phyloP scores from a whole-genome alignment of 2,329 filamentous ascomycete species.

The Aspergillus melleus region DNA sequence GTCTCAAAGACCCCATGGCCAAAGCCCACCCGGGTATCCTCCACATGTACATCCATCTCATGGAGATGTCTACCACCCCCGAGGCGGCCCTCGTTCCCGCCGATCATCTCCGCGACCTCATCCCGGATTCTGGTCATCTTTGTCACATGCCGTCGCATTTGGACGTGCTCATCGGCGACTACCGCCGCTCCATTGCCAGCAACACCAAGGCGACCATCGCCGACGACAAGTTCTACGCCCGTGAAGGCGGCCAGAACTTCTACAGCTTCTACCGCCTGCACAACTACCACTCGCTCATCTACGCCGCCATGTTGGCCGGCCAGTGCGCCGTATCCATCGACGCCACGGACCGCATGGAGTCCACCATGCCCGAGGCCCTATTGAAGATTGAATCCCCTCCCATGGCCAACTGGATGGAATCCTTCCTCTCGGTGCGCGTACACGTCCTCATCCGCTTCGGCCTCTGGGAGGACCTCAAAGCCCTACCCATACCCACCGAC shows the following conservation, averaged over 20 bases:
- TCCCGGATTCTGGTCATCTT: conserved; percentile 68
- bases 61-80: conserved; percentile 70
- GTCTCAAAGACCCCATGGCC: conserved; percentile 50
- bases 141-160: conserved; percentile 76
- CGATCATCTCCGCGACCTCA: conserved; percentile 60
- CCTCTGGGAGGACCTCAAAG: conserved; percentile 64
- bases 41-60: conserved; percentile 73
- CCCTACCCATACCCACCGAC: conserved; percentile 57
- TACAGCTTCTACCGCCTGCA: conserved; percentile 73
- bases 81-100: conserved; percentile 62
- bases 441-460: conserved; percentile 73
- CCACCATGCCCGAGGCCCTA: conserved; percentile 57
- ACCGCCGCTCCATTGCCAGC: conserved; percentile 62
- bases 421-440: conserved; percentile 63
- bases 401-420: conserved; percentile 76
- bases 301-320: conserved; percentile 72
- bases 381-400: conserved; percentile 65
- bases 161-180: conserved; percentile 72
- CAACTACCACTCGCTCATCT: conserved; percentile 70
- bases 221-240: conserved; percentile 64
- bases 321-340: conserved; percentile 61
- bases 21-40: conserved; percentile 65
- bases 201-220: conserved; percentile 66
- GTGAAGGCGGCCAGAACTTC: conserved; percentile 57
- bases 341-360: conserved; percentile 57